Evolutionary conservation across 768 basidiomycete species (phyloP).

Genomic region (Tylopilus plumbeoviolaceoides): DNA sequence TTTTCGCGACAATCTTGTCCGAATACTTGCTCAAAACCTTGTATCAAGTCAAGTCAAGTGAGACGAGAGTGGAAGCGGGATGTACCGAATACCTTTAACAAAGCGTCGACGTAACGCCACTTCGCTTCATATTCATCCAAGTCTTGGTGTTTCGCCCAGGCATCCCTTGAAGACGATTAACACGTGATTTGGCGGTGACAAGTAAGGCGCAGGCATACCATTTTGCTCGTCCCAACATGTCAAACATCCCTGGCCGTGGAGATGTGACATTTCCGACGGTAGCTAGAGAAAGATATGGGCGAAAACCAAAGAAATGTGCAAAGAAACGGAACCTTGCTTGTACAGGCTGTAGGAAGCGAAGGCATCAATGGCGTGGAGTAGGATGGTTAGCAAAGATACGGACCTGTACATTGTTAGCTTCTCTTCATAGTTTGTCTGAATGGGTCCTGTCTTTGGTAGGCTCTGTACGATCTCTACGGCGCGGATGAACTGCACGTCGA

Average conservation of each 20-base stretch:
- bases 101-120: constrained; percentile 82
- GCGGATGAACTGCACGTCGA: constrained; percentile 85
- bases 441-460: constrained; percentile 89
- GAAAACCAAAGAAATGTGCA: not conserved
- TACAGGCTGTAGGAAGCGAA: constrained; percentile 55
- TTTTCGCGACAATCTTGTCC: constrained; percentile 72
- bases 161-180: constrained; percentile 59
- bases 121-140: constrained; percentile 77
- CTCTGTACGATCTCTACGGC: constrained; percentile 93
- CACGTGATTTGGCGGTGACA: constrained; percentile 17
- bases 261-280: constrained; percentile 85
- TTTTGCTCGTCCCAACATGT: constrained; percentile 90
- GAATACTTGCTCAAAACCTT: constrained; percentile 81
- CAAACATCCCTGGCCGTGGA: constrained; percentile 80
- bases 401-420: constrained; percentile 92
- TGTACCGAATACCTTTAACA: constrained; percentile 60
- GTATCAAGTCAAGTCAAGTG: not conserved
- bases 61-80: not conserved
- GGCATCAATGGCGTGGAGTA: constrained; percentile 6
- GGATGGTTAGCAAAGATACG: constrained; percentile 13
- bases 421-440: constrained; percentile 94
- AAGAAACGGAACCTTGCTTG: constrained; percentile 70
- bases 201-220: constrained; percentile 49
- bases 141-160: constrained; percentile 92
- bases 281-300: constrained; percentile 42